Conservation (phyloP, 2,329 filamentous ascomycete genomes). For the Plectosphaerella plurivora region DNA sequence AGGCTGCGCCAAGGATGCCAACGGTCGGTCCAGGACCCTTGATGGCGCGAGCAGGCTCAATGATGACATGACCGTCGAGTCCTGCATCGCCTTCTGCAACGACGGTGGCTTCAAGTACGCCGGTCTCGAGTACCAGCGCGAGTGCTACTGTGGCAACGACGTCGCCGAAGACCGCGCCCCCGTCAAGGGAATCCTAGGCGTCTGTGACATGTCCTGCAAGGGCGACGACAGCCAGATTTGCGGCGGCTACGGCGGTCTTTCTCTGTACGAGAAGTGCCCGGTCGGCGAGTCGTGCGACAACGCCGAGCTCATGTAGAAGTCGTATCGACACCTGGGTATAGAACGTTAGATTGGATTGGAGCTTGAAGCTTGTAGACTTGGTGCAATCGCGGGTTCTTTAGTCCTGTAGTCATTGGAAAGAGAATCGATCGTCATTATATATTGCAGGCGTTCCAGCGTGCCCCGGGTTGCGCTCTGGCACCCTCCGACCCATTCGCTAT, state of each 20-base stretch:
- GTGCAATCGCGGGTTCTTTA: no score
- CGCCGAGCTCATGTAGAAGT: slow-evolving; percentile 8
- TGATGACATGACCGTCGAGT: slow-evolving; percentile 26
- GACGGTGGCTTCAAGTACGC: slow-evolving; percentile 22
- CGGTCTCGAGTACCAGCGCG: slow-evolving; percentile 30
- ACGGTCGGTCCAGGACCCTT: slow-evolving; percentile 23
- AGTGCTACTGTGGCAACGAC: slow-evolving; percentile 32
- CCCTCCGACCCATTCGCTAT: no score
- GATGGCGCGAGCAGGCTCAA: slow-evolving; percentile 18
- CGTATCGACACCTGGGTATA: background rate
- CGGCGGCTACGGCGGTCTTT: slow-evolving; percentile 22
- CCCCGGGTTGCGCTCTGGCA: no score
- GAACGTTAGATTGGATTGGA: no score
- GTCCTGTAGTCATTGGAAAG: no score
- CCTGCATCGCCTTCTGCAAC: slow-evolving; percentile 25
- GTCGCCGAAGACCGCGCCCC: slow-evolving; percentile 19
- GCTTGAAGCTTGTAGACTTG: no score
- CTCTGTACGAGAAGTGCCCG: slow-evolving; percentile 28
- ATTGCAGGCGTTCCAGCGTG: no score
- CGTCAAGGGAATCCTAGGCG: slow-evolving; percentile 33
- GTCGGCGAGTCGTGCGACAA: slow-evolving; percentile 17
- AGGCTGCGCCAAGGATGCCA: slow-evolving; percentile 41
- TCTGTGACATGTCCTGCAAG: slow-evolving; percentile 25
- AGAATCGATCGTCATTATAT: no score
- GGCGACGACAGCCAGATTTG: slow-evolving; percentile 9